Percentiles rank a stretch among this genome's conserved stretches.
Evolutionary conservation across 2,329 filamentous ascomycete genomes (phyloP).

Genomic region (Aspergillus sp.): DNA sequence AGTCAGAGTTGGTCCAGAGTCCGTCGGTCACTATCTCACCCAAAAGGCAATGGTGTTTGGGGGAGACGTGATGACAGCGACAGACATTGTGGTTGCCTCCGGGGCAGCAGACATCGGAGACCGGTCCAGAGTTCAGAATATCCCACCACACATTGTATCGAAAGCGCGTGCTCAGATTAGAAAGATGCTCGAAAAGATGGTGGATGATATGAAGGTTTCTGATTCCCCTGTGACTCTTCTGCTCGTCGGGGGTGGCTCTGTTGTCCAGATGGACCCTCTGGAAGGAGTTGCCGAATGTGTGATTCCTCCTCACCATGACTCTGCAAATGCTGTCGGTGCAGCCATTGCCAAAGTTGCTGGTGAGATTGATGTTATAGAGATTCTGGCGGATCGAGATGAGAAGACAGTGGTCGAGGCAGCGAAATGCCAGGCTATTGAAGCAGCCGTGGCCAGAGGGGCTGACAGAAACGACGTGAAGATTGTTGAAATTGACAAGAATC

Average conservation of each 20-base stretch:
- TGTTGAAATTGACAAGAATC: constrained; percentile 40
- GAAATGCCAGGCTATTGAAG: constrained; percentile 15
- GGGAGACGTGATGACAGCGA: constrained; percentile 49
- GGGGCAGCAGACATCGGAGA: constrained; percentile 20
- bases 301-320: constrained; percentile 49
- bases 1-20: constrained; percentile 52
- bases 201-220: constrained; percentile 56
- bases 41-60: constrained; percentile 50
- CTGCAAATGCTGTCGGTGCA: constrained; percentile 58
- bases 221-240: constrained; percentile 49
- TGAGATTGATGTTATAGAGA: constrained; percentile 50
- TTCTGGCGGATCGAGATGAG: constrained; percentile 30
- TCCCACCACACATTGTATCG: constrained; percentile 13
- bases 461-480: constrained; percentile 35
- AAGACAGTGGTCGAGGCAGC: constrained; percentile 15
- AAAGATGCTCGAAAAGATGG: constrained; percentile 45
- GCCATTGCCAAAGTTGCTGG: constrained; percentile 54
- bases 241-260: constrained; percentile 55
- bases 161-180: constrained; percentile 36
- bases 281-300: constrained; percentile 49
- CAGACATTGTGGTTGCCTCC: constrained; percentile 41
- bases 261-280: constrained; percentile 47
- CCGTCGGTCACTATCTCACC: constrained; percentile 50
- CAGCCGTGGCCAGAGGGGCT: constrained; percentile 16
- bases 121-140: constrained; percentile 11